A percentile compares a stretch with the other conserved stretches of the same genome.
Conservation (phyloP, 331 rosid genomes). For the Pyracantha coccinea region DNA sequence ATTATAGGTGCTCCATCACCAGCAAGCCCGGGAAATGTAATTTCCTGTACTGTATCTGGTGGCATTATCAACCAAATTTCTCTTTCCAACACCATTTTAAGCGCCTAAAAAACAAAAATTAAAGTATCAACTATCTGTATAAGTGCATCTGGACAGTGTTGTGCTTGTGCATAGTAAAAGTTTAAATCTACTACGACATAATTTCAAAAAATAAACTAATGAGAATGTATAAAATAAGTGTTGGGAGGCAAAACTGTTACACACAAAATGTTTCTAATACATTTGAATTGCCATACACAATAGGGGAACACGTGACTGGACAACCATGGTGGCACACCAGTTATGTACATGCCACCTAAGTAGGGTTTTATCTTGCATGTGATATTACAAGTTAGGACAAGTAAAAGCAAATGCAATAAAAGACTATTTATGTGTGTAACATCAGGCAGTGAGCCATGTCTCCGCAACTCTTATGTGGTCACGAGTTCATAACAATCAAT, state of each 20-base stretch:
- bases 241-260: background rate
- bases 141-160: background rate
- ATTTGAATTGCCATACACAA: background rate
- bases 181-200: background rate
- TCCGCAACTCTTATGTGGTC: background rate
- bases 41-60: slow-evolving; percentile 64
- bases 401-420: background rate
- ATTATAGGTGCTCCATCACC: slow-evolving; percentile 99
- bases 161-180: background rate
- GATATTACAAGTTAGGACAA: background rate
- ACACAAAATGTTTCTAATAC: background rate
- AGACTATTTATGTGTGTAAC: background rate
- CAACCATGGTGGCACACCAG: background rate
- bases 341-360: background rate
- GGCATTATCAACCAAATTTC: slow-evolving; percentile 81
- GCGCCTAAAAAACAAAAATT: slow-evolving; percentile 49
- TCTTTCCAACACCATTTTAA: slow-evolving; percentile 92
- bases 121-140: background rate
- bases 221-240: background rate
- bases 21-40: slow-evolving; percentile 94
- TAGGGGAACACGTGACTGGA: background rate
- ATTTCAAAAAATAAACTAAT: background rate
- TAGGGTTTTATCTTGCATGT: background rate
- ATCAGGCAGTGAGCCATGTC: background rate
- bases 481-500: background rate